phyloP scores from a whole-genome alignment of 441 rosid species.

The Arabidopsis hybrid region DNA sequence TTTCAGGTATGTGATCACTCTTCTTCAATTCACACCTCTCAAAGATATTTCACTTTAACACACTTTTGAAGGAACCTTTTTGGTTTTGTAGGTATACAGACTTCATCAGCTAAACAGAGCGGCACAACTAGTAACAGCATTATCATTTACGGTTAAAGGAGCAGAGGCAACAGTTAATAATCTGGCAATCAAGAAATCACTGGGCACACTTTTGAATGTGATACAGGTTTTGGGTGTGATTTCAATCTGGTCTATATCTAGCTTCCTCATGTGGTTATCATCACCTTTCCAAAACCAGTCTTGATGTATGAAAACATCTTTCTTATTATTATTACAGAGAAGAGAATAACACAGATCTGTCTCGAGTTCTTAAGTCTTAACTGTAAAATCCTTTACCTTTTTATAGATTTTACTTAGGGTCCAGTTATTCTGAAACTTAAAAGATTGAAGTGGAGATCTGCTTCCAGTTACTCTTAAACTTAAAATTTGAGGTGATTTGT shows the following conservation, averaged over 20 bases:
- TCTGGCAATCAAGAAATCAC: slow-evolving; percentile 85
- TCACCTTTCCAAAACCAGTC: slow-evolving; percentile 52
- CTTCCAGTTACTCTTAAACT: too few relatives aligned
- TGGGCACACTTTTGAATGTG: slow-evolving; percentile 84
- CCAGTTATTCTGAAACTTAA: too few relatives aligned
- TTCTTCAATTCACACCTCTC: background rate
- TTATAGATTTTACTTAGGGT: background rate
- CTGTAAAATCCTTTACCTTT: background rate
- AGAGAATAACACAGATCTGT: background rate
- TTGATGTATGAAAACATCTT: slow-evolving; percentile 43
- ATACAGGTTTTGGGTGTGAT: slow-evolving; percentile 89
- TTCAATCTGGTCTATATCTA: slow-evolving; percentile 96
- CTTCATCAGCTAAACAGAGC: slow-evolving; percentile 98
- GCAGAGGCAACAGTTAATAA: slow-evolving; percentile 87
- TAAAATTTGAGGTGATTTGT: too few relatives aligned
- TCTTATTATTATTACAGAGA: slow-evolving; percentile 2
- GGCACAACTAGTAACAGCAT: slow-evolving; percentile 89
- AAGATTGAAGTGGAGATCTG: too few relatives aligned
- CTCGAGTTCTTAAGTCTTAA: background rate
- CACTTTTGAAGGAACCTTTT: slow-evolving; percentile 11
- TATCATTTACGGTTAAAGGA: slow-evolving; percentile 89
- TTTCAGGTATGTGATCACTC: slow-evolving; percentile 70
- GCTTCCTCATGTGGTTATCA: slow-evolving; percentile 85
- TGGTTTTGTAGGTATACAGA: slow-evolving; percentile 78
- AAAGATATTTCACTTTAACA: background rate